phyloP scores from a whole-genome alignment of 2,329 filamentous ascomycete genomes.

The Trichoderma sp. region DNA sequence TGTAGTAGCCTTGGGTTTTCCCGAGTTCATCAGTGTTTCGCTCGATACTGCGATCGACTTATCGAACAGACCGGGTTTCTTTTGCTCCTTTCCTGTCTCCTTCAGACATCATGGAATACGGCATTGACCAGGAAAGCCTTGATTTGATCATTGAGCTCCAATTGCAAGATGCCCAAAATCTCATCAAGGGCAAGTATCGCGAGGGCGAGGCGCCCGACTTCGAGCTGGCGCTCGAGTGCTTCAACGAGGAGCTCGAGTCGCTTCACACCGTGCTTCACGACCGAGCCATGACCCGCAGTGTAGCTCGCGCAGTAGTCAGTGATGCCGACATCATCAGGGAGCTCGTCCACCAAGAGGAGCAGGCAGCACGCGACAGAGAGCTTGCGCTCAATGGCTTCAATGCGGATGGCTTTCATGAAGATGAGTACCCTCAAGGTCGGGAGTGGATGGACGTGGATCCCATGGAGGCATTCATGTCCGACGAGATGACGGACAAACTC shows the following conservation, averaged over 20 bases:
- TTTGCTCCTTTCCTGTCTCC: neutral
- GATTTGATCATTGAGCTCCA: slow-evolving; percentile 32
- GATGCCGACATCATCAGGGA: slow-evolving; percentile 29
- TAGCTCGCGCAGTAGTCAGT: slow-evolving; percentile 28
- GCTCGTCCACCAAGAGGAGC: slow-evolving; percentile 8
- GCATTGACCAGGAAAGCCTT: slow-evolving; percentile 29
- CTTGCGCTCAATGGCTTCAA: neutral
- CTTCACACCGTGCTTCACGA: slow-evolving; percentile 24
- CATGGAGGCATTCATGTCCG: neutral
- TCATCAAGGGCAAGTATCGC: slow-evolving; percentile 30
- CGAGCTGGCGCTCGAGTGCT: slow-evolving; percentile 28
- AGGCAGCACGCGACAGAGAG: slow-evolving; percentile 8
- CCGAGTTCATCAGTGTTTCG: too few relatives aligned
- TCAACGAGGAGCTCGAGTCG: slow-evolving; percentile 28
- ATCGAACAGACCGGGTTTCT: neutral
- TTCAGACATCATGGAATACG: neutral
- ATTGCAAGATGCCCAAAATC: slow-evolving; percentile 28
- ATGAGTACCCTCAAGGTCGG: neutral
- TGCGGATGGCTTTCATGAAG: neutral
- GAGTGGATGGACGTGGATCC: neutral
- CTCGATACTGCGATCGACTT: neutral
- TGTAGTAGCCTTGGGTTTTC: neutral
- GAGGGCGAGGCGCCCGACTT: slow-evolving; percentile 27
- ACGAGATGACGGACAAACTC: slow-evolving; percentile 22
- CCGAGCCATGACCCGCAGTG: slow-evolving; percentile 30